Evolutionary conservation across 2,329 filamentous ascomycete genomes (phyloP).

Genomic region (Paradendryphiella salina): DNA sequence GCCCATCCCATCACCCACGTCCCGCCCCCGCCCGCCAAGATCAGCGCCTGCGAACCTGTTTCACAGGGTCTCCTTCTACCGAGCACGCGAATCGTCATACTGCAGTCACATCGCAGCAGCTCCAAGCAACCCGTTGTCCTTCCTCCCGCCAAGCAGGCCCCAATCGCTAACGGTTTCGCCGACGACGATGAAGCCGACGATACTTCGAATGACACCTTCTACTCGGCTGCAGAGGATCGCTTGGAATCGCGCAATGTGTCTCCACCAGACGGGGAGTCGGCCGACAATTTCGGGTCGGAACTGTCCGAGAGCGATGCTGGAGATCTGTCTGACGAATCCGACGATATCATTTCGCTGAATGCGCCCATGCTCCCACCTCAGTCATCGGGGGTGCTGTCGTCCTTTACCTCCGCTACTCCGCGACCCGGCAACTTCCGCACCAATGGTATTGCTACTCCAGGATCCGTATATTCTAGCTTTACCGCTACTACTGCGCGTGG

Average conservation of each 20-base stretch:
- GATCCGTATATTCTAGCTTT: conserved; percentile 86
- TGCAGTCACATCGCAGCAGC: conserved; percentile 60
- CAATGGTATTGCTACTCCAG: conserved; percentile 78
- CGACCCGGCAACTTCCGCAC: conserved; percentile 70
- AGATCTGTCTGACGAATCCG: conserved; percentile 87
- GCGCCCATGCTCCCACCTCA: conserved; percentile 78
- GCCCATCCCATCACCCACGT: conserved; percentile 85
- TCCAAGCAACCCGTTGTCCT: conserved; percentile 55
- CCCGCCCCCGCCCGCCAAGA: conserved; percentile 79
- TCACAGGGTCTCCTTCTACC: conserved; percentile 80
- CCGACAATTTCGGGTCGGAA: conserved; percentile 58
- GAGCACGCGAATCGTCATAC: conserved; percentile 80
- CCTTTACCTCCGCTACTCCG: conserved; percentile 78
- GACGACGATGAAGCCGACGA: conserved; percentile 79
- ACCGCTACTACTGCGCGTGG: conserved; percentile 81
- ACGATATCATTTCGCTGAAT: conserved; percentile 89
- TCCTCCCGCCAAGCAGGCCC: conserved; percentile 49
- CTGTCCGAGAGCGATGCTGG: conserved; percentile 67
- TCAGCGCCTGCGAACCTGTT: conserved; percentile 92
- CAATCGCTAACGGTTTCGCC: conserved; percentile 61
- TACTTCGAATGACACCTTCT: conserved; percentile 88
- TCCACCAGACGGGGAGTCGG: conserved; percentile 48
- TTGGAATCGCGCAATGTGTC: conserved; percentile 45
- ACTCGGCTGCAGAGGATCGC: conserved; percentile 81
- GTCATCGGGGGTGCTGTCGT: conserved; percentile 76